Evolutionary conservation across 371 early-diverging fungal genomes (phyloP), one percentile per base, ranked within the genome.

Genomic region (Catenaria anguillulae): DNA sequence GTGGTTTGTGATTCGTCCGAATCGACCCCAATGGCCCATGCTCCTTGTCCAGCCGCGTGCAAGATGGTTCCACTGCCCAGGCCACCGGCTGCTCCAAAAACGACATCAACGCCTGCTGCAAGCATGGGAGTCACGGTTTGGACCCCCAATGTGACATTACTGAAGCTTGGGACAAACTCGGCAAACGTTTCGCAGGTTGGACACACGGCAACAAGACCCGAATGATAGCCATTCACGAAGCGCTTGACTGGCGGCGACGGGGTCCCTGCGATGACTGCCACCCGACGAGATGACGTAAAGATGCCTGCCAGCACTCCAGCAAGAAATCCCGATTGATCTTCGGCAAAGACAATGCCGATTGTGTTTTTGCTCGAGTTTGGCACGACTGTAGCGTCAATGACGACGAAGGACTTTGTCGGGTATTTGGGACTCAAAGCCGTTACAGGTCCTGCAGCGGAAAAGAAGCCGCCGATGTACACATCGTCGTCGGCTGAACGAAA

Each of bases 241-340:
- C 40, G n/a, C 15, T 52, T 34, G 26, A 60, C 37, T 19, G 37
- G n/a, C n/a, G 31, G 60, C 45, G 43, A 60, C 54, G 3, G 60
- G 60, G 40, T 54, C 34, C 34, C 60, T 55, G 6, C 60, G 61
- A 48, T 52, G 60, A 0, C 33, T 31, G n/a, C 42, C 60, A 29
- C 58, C 19, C 40, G 23, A 60, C 8, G 43, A 60, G 21, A 36
- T 48, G 33, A 23, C 33, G 60, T 65, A 10, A 65, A 31, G 12
- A 60, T 42, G 5, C 60, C 66, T 1, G 66, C 66, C 24, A 58
- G 23, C 23, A 55, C 66, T n/a, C 66, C 66, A 13, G 66, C 66
- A 12, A 65, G 60, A 26, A 60, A 65, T 10, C 63, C 63, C 1
- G 63, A 56, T 34, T 62, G 54, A 33, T 64, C 64, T 34, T 64